Base-by-base conservation (phyloP, 2,329 filamentous ascomycete species). In the Didymella pinodella region DNA sequence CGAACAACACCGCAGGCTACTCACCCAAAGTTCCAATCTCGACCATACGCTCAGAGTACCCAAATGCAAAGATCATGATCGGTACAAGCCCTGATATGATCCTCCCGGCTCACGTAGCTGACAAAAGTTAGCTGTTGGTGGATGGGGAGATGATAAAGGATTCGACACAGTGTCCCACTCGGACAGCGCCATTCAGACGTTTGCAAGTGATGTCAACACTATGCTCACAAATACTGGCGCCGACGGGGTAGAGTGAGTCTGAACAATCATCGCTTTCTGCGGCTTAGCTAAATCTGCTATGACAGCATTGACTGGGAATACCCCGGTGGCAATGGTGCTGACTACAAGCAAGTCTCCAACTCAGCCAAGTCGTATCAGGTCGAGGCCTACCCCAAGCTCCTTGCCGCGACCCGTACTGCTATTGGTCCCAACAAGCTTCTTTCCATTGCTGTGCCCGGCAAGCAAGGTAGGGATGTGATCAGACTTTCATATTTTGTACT, bases 141-240 rank as follows among this genome's bases (percentile, higher is more conserved):
- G 90, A 51, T 93, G 90, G 90, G 89, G 89, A 0, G 88, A 91
- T 59, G 87, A 84, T 0, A 72, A 75, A 7, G 89, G 88, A 0
- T 92, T 91, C 68, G 82, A 84, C 0, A 73, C 58, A 1, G 88
- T 84, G 0, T 85, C 87, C 1, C 81, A 79, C 49, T 81, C 82
- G 3, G 79, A 83, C 0, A 65, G 75, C 8, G 83, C 81, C 1
- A 84, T 88, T 16, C 78, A 81, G 59, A 77, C 76, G 7, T 93
- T 89, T 77, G 87, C 89, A 1, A 79, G 79, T 44, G 90, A 90
- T 64, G 82, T 92, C 1, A 85, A 83, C 7, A 78, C 78, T 28
- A 88, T 91, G 85, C 80, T 92, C 1, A 76, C 83, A 4, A 77
- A 75, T 0, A 86, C 85, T 12, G 86, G 86, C 0, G 88, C 88